Evolutionary conservation across 176 grass and related monocot genomes (phyloP).

Genomic region (Phyllostachys edulis): DNA sequence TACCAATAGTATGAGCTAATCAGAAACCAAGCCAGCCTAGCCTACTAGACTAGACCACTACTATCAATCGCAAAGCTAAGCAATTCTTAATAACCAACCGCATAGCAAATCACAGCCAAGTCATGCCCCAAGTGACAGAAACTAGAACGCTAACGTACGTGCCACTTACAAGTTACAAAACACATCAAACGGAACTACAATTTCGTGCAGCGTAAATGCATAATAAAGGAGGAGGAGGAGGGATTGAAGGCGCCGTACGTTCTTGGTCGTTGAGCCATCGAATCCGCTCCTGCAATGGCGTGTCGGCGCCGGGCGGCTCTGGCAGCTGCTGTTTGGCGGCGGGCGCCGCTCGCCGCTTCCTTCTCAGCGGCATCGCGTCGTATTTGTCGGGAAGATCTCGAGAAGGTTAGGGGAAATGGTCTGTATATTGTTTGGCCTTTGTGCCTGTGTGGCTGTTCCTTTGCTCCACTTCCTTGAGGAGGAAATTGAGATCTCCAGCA

Average conservation of each 20-base stretch:
- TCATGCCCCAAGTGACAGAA: neutral
- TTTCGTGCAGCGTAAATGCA: neutral
- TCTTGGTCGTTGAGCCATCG: conserved; percentile 33
- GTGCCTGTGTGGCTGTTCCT: conserved; percentile 33
- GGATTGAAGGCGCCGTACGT: conserved; percentile 12
- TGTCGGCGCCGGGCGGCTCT: conserved; percentile 21
- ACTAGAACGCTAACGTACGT: neutral
- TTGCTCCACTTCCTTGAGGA: conserved; percentile 77
- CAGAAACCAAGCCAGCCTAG: neutral
- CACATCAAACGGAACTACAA: neutral
- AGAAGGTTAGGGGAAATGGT: no score
- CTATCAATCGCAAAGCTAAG: neutral
- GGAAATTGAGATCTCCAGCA: conserved; percentile 75
- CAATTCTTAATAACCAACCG: neutral
- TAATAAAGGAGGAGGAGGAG: neutral
- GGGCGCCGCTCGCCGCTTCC: no score
- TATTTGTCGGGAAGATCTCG: no score
- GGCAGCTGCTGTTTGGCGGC: conserved; percentile 2
- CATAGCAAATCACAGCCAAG: neutral
- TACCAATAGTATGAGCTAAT: neutral
- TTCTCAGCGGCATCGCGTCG: no score
- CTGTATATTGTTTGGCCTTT: conserved; percentile 22
- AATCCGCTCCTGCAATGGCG: conserved; percentile 28
- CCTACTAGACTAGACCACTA: neutral
- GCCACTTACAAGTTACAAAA: neutral